These are phyloP conservation scores for Fusarium brachygibbosum DNA, from an alignment of 2,329 filamentous ascomycete species.

Conservation along the genomic window DNA sequence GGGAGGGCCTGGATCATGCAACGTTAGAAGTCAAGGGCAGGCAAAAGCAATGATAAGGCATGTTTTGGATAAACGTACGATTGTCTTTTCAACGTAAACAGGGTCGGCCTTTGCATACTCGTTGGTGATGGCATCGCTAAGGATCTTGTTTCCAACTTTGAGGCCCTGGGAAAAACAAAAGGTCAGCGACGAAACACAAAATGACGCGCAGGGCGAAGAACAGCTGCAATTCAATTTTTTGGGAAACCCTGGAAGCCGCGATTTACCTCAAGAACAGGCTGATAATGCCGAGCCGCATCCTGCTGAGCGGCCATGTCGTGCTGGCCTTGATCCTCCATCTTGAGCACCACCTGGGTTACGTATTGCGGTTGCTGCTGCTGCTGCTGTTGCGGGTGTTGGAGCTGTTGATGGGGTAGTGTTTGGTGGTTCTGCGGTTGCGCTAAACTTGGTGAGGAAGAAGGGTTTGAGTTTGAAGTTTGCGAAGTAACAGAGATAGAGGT, in stretches of 20 bases:
- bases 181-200: slow-evolving; percentile 32
- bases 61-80: slow-evolving; percentile 68
- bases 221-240: neutral
- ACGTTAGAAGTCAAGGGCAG: slow-evolving; percentile 31
- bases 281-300: slow-evolving; percentile 70
- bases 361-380: slow-evolving; percentile 21
- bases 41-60: slow-evolving; percentile 1
- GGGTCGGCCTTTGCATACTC: slow-evolving; percentile 93
- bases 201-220: slow-evolving; percentile 22
- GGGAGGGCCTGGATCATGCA: slow-evolving; percentile 74
- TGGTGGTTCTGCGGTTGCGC: slow-evolving; percentile 38
- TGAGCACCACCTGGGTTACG: slow-evolving; percentile 35
- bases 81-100: slow-evolving; percentile 87
- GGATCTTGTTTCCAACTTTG: slow-evolving; percentile 81
- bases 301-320: slow-evolving; percentile 70
- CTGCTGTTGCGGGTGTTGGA: neutral
- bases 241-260: slow-evolving; percentile 2
- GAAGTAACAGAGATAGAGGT: slow-evolving; percentile 4
- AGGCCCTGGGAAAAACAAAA: slow-evolving; percentile 74
- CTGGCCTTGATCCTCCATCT: slow-evolving; percentile 54
- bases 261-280: slow-evolving; percentile 68
- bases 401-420: slow-evolving; percentile 28
- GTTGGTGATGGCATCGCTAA: slow-evolving; percentile 81
- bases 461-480: slow-evolving; percentile 32
- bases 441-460: slow-evolving; percentile 38